These are phyloP conservation scores for Diaporthe amygdali DNA, from an alignment of 2,329 filamentous ascomycete species.

Conservation along the genomic window DNA sequence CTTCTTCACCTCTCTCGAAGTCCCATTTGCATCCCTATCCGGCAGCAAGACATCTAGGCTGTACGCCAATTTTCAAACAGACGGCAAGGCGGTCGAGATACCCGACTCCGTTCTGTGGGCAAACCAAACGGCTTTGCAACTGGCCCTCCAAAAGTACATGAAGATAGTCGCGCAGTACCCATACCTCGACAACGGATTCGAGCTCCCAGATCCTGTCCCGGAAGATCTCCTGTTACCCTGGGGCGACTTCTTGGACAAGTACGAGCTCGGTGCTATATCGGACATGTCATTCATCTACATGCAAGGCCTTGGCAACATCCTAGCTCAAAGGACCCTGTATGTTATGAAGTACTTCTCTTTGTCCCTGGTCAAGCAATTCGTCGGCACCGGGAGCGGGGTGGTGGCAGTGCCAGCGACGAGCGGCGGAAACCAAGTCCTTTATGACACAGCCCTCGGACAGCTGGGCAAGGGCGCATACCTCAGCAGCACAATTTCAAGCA, in stretches of 20 bases:
- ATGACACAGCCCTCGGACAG: not conserved
- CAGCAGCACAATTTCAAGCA: not conserved
- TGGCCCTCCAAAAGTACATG: not conserved
- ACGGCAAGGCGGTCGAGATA: not conserved
- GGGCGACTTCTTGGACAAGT: not conserved
- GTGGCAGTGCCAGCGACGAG: not conserved
- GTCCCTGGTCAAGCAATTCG: not conserved
- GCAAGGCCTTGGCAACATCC: not conserved
- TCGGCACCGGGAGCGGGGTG: not conserved
- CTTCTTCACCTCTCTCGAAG: not conserved
- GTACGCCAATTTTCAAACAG: not conserved
- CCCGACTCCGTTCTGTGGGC: not conserved
- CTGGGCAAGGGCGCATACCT: not conserved
- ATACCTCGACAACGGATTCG: not conserved
- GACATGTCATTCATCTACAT: not conserved
- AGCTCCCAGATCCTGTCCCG: not conserved
- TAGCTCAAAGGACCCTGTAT: not conserved
- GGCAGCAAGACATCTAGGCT: slow-evolving; percentile 34
- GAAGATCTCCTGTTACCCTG: not conserved
- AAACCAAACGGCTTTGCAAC: not conserved
- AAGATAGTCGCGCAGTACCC: not conserved
- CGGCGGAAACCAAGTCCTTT: not conserved
- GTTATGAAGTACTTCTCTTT: not conserved
- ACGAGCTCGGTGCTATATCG: not conserved
- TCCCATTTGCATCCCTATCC: slow-evolving; percentile 34